Evolutionary conservation across 2,329 filamentous ascomycete species (phyloP).

Genomic region (Cladosporium sp.): DNA sequence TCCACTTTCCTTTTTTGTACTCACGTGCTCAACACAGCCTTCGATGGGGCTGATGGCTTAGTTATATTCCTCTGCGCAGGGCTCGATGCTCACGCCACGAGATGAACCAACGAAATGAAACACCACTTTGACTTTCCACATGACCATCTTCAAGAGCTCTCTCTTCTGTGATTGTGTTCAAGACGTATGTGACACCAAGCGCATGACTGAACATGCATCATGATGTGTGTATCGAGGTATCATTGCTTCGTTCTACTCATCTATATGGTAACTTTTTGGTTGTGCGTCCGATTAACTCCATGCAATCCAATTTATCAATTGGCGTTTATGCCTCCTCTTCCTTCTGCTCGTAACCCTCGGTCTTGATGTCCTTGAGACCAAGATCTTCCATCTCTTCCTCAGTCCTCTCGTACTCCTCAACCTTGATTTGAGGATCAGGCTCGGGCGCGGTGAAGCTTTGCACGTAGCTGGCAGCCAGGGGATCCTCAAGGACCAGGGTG

Average conservation of each 20-base stretch:
- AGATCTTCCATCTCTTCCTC: slow-evolving; percentile 91
- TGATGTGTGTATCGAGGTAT: neutral
- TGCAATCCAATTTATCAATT: neutral
- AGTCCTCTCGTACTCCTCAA: slow-evolving; percentile 80
- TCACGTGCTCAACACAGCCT: too few species aligned
- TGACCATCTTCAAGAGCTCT: too few species aligned
- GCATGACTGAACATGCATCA: neutral
- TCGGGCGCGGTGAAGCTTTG: slow-evolving; percentile 78
- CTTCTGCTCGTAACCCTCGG: slow-evolving; percentile 68
- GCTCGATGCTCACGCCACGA: too few species aligned
- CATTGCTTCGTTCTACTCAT: slow-evolving; percentile 11
- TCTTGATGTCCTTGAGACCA: slow-evolving; percentile 87
- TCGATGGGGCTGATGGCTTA: too few species aligned
- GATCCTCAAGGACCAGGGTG: slow-evolving; percentile 78
- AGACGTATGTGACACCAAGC: neutral
- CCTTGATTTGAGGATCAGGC: slow-evolving; percentile 76
- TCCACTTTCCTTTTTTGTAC: too few species aligned
- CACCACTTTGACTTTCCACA: too few species aligned
- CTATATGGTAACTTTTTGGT: neutral
- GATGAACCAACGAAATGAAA: too few species aligned
- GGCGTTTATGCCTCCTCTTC: neutral
- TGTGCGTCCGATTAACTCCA: too few species aligned
- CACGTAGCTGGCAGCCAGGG: slow-evolving; percentile 87
- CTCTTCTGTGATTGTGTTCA: neutral
- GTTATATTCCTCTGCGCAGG: too few species aligned